Conservation (phyloP, 495 filamentous ascomycete genomes). For the Penicillium malachiteum region DNA sequence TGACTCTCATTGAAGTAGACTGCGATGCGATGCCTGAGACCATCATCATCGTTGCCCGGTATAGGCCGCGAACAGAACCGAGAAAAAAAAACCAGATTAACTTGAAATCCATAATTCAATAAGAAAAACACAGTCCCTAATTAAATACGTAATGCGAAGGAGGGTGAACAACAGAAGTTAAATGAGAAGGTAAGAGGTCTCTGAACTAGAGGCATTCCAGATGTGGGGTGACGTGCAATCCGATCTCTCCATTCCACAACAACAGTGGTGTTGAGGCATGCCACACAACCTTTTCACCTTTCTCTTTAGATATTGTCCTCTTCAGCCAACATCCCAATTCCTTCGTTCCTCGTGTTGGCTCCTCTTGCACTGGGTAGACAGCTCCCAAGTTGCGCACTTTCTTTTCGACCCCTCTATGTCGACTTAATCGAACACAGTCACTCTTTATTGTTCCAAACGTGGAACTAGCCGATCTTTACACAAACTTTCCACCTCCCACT, state of each 20-base stretch:
- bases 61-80: too few species aligned
- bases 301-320: slow-evolving; percentile 9
- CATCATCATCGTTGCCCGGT: too few species aligned
- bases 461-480: slow-evolving; percentile 15
- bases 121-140: neutral
- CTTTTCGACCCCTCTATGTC: slow-evolving; percentile 11
- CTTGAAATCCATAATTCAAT: neutral
- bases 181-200: neutral
- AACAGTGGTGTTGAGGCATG: slow-evolving; percentile 20
- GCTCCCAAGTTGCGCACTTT: slow-evolving; percentile 13
- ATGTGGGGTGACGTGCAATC: slow-evolving; percentile 7
- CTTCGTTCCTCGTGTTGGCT: slow-evolving; percentile 5
- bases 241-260: slow-evolving; percentile 2
- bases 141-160: neutral
- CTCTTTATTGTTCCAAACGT: slow-evolving; percentile 13
- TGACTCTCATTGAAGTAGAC: too few species aligned
- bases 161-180: neutral
- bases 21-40: too few species aligned
- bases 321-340: neutral
- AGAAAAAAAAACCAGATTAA: neutral
- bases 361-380: slow-evolving; percentile 9
- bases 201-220: neutral
- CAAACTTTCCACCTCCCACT: neutral
- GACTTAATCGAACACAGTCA: slow-evolving; percentile 12
- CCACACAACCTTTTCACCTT: slow-evolving; percentile 5